Evolutionary conservation across 345 rosid species (phyloP).

Genomic region (Eucalyptus grandis): DNA sequence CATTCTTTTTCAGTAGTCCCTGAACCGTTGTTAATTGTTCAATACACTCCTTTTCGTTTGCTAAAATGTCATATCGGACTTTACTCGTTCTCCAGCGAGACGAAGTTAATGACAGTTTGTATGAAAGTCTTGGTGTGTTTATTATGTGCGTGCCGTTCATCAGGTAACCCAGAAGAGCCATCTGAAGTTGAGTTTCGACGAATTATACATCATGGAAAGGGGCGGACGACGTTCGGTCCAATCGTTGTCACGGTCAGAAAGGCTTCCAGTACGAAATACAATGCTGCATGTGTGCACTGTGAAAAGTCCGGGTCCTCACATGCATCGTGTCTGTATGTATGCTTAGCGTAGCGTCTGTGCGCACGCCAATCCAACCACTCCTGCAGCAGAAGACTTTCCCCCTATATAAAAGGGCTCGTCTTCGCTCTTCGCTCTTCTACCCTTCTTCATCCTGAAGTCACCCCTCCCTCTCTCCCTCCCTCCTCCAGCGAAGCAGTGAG

Average conservation of each 20-base stretch:
- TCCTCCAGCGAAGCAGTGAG: neutral
- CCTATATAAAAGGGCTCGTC: neutral
- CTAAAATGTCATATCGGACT: neutral
- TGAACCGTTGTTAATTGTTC: neutral
- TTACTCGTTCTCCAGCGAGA: neutral
- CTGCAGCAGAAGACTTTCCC: neutral
- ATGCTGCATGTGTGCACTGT: neutral
- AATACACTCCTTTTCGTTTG: neutral
- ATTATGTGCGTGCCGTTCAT: neutral
- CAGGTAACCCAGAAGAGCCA: neutral
- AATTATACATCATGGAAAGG: neutral
- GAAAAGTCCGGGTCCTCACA: neutral
- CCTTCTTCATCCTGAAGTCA: neutral
- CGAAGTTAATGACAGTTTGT: neutral
- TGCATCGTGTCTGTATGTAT: neutral
- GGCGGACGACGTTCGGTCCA: neutral
- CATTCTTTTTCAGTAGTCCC: too few species aligned
- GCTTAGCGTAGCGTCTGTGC: neutral
- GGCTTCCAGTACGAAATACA: neutral
- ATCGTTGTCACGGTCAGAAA: neutral
- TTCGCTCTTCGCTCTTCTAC: neutral
- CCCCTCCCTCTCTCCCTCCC: neutral
- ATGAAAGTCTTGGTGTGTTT: neutral
- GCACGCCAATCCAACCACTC: neutral
- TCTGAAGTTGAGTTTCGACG: neutral